Evolutionary conservation across 2,329 filamentous ascomycete genomes (phyloP), one percentile per base, ranked within the genome.

Genomic region (Aspergillus intermedius): DNA sequence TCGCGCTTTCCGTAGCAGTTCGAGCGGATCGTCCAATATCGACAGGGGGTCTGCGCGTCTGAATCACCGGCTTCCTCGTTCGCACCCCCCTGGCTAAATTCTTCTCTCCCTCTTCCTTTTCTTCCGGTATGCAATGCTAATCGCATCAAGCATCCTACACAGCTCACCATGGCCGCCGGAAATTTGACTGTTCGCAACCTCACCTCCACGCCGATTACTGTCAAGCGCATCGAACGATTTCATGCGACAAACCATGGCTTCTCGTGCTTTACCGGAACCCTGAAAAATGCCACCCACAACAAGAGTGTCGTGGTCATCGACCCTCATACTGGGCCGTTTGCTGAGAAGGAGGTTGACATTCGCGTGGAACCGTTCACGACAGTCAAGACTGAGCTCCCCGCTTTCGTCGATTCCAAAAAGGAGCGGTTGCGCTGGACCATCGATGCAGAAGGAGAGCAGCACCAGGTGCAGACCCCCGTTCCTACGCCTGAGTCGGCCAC

Each of bases 131-230:
- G 8, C 3, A 35, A 9, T 35, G 15, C 34, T 35, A n/a, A 17
- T 35, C 34, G 34, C 15, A 35, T 7, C 34, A 40, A 21, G 25
- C 10, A 30, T 10, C 10, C 10, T 30, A 30, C 4, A 30, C 25
- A 30, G 25, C 10, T 12, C 44, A 45, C 32, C 9, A 71, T 73
- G 69, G 66, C 65, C 42, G 68, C 67, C 37, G 61, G 71, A 48
- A 50, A 61, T 28, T 73, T 95, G 57, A 87, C 80, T 4, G 81
- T 96, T 60, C 88, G 91, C 60, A 96, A 96, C 68, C 74, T 95
- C 55, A 91, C 88, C 41, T 75, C 80, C 49, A 83, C 80, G 44
- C 77, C 82, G n/a, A 74, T 95, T 48, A 81, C 84, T 57, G 78
- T 96, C 59, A 84, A 83, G 66, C 68, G 76, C 51, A 75, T 91